Conservation (phyloP, 345 rosid genomes). For the Camelina hispida region DNA sequence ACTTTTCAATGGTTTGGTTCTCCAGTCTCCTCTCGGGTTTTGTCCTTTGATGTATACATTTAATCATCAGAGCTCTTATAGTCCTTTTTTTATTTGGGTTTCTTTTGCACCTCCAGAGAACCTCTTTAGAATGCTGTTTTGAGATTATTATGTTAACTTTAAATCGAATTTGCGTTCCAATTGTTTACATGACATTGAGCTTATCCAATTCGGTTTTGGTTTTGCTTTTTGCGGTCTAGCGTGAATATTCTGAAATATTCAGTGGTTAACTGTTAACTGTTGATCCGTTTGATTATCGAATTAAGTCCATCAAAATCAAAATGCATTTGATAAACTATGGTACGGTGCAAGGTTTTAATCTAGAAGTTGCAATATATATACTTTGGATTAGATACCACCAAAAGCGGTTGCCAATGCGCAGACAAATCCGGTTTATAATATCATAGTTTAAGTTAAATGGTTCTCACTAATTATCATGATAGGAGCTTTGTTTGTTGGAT, state of each 20-base stretch:
- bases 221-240: no score
- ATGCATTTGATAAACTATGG: no score
- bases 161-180: not conserved
- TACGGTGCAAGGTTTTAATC: no score
- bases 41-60: slow-evolving; percentile 36
- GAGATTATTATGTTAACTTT: not conserved
- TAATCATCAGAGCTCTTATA: slow-evolving; percentile 35
- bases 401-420: not conserved
- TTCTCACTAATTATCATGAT: no score
- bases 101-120: slow-evolving; percentile 1
- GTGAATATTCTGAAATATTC: no score
- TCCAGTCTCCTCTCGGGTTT: not conserved
- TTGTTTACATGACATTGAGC: not conserved
- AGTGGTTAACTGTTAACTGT: no score
- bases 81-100: not conserved
- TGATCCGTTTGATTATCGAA: no score
- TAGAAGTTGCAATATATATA: no score
- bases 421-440: not conserved
- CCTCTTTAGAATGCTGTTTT: slow-evolving; percentile 11
- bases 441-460: no score
- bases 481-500: no score
- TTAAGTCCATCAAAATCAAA: no score
- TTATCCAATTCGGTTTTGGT: not conserved
- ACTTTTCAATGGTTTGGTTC: slow-evolving; percentile 11
- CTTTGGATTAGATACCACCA: not conserved